Conservation (phyloP, 179 eudicot genomes). For the Amaranthus tricolor region DNA sequence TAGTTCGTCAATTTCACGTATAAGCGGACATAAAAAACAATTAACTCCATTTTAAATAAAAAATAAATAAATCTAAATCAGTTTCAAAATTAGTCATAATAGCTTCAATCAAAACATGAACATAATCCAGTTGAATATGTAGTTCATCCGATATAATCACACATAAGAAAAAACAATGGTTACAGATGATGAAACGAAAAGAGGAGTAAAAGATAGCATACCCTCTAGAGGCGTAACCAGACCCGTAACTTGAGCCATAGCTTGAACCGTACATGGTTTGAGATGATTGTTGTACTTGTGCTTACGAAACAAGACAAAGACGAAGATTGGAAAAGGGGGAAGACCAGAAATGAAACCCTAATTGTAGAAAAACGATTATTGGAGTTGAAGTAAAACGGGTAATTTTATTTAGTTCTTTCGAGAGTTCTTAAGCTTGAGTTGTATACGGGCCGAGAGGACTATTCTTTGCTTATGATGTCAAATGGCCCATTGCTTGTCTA, state of each 20-base stretch:
- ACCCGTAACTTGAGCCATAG: conserved; percentile 22
- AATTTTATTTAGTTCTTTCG: neutral
- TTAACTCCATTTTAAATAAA: neutral
- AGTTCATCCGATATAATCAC: neutral
- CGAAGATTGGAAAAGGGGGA: neutral
- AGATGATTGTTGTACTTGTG: neutral
- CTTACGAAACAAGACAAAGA: too few species aligned
- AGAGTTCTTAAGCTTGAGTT: neutral
- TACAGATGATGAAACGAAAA: neutral
- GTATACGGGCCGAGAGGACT: neutral
- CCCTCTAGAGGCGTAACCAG: conserved; percentile 35
- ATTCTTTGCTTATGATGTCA: neutral
- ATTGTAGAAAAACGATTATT: neutral
- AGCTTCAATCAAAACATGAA: neutral
- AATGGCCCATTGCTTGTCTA: neutral
- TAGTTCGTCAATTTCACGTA: neutral
- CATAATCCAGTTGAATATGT: neutral
- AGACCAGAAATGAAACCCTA: conserved; percentile 8
- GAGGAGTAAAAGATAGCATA: conserved; percentile 14
- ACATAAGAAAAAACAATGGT: neutral
- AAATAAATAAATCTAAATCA: neutral
- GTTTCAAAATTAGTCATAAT: neutral
- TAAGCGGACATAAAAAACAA: neutral
- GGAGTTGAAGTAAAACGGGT: neutral
- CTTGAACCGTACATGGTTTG: conserved; percentile 30